Percentiles rank a stretch among this genome's conserved stretches.
Evolutionary conservation across 768 basidiomycete genomes (phyloP).

Genomic region (Stropharia rugosoannulata): DNA sequence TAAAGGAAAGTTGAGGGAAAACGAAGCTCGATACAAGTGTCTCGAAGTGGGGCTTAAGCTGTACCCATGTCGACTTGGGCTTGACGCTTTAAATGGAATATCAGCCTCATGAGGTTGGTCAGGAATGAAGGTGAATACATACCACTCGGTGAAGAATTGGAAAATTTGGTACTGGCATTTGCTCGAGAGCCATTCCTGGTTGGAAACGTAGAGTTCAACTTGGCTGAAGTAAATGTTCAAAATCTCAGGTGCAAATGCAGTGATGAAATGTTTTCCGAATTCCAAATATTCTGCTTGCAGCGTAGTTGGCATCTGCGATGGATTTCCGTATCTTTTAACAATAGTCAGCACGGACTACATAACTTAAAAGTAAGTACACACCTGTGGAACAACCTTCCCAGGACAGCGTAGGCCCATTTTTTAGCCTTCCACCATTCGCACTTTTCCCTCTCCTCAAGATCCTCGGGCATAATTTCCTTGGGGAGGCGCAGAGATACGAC

Average conservation of each 20-base stretch:
- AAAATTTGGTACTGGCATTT: conserved; percentile 85
- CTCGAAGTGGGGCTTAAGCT: conserved; percentile 84
- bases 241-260: conserved; percentile 83
- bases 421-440: conserved; percentile 91
- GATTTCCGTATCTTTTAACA: conserved; percentile 70
- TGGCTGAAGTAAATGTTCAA: conserved; percentile 73
- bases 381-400: conserved; percentile 80
- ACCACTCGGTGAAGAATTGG: conserved; percentile 89
- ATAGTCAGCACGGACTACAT: not conserved
- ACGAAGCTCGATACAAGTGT: conserved; percentile 77
- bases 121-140: conserved; percentile 19
- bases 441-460: conserved; percentile 74
- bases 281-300: conserved; percentile 65
- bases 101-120: not conserved
- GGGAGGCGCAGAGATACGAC: conserved; percentile 76
- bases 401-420: conserved; percentile 88
- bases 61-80: conserved; percentile 87
- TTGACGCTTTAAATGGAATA: conserved; percentile 63
- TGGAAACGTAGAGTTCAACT: conserved; percentile 72
- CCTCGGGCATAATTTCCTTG: conserved; percentile 60
- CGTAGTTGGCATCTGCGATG: conserved; percentile 77
- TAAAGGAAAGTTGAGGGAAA: conserved; percentile 87
- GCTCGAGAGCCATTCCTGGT: conserved; percentile 76
- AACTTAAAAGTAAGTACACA: conserved; percentile 18
- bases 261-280: conserved; percentile 79